Percentiles rank a stretch among this genome's conserved stretches.
Conservation (phyloP, 192 early-diverging fungal species). For the Mortierella alpina region DNA sequence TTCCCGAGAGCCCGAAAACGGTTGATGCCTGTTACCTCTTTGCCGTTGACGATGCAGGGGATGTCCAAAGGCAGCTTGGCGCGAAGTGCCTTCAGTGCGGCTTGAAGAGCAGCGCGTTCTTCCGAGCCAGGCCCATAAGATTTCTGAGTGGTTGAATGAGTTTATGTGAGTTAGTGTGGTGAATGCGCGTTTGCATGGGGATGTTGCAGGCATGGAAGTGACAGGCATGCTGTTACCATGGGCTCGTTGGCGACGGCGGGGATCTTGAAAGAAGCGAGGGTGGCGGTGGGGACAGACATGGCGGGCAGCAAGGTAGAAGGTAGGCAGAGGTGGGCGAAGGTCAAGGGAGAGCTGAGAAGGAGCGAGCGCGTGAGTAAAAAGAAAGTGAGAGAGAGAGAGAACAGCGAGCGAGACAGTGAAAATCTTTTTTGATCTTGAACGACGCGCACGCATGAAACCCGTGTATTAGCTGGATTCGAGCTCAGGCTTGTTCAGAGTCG, state of each 20-base stretch:
- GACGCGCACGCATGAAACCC: too few species aligned
- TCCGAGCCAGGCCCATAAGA: conserved; percentile 81
- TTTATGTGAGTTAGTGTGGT: not conserved
- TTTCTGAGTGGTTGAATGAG: conserved; percentile 44
- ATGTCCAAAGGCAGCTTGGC: conserved; percentile 76
- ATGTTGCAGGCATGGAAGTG: not conserved
- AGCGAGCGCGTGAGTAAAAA: too few species aligned
- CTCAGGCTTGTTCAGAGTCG: too few species aligned
- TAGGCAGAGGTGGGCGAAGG: not conserved
- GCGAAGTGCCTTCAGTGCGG: conserved; percentile 80
- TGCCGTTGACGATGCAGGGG: conserved; percentile 87
- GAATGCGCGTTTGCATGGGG: conserved; percentile 1
- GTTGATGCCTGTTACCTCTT: conserved; percentile 64
- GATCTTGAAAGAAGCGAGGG: conserved; percentile 83
- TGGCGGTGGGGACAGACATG: conserved; percentile 62
- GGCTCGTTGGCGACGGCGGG: conserved; percentile 91
- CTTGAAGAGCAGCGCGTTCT: conserved; percentile 79
- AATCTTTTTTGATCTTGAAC: too few species aligned
- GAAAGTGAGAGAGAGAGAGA: too few species aligned
- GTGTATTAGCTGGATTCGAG: too few species aligned
- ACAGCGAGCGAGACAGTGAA: too few species aligned
- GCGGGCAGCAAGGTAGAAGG: not conserved
- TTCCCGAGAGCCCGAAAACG: too few species aligned
- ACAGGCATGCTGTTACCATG: conserved; percentile 61
- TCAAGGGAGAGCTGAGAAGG: not conserved